These are phyloP conservation scores for Tinospora cordifolia DNA, from an alignment of 164 flowering plant species.

Conservation along the genomic window DNA sequence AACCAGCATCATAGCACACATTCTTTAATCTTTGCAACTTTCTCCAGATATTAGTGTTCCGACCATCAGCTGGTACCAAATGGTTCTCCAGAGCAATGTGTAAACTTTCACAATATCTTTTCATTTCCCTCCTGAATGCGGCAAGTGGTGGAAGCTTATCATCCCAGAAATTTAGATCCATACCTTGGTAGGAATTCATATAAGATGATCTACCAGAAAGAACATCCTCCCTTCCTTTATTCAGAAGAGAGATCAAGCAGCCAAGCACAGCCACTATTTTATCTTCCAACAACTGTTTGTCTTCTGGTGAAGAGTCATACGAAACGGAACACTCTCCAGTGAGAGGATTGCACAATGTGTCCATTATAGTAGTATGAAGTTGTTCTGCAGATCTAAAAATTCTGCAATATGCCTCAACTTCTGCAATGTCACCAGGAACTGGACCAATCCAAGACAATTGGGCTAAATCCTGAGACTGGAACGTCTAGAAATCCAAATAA, in stretches of 20 bases:
- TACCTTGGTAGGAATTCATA: conserved; percentile 33
- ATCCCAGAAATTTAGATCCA: conserved; percentile 40
- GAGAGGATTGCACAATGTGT: conserved; percentile 77
- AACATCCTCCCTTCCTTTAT: conserved; percentile 82
- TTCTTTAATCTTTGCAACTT: conserved; percentile 84
- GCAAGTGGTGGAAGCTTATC: conserved; percentile 87
- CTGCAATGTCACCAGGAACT: conserved; percentile 95
- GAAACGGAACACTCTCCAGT: conserved; percentile 87
- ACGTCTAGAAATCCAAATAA: conserved; percentile 28
- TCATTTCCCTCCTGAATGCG: conserved; percentile 76
- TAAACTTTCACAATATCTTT: conserved; percentile 81
- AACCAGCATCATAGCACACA: conserved; percentile 91
- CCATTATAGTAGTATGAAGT: conserved; percentile 78
- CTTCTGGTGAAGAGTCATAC: conserved; percentile 56
- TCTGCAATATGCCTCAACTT: conserved; percentile 95
- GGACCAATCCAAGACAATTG: conserved; percentile 78
- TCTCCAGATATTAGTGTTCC: conserved; percentile 68
- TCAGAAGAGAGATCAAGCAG: conserved; percentile 69
- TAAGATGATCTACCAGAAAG: conserved; percentile 72
- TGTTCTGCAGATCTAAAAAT: conserved; percentile 85
- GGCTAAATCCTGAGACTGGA: conserved; percentile 42
- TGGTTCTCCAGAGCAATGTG: conserved; percentile 75
- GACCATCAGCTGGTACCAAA: conserved; percentile 52
- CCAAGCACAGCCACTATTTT: conserved; percentile 87
- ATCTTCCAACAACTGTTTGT: conserved; percentile 63